These are phyloP conservation scores for Chlorella variabilis DNA, from an alignment of 163 green algal genomes.

Conservation along the genomic window DNA sequence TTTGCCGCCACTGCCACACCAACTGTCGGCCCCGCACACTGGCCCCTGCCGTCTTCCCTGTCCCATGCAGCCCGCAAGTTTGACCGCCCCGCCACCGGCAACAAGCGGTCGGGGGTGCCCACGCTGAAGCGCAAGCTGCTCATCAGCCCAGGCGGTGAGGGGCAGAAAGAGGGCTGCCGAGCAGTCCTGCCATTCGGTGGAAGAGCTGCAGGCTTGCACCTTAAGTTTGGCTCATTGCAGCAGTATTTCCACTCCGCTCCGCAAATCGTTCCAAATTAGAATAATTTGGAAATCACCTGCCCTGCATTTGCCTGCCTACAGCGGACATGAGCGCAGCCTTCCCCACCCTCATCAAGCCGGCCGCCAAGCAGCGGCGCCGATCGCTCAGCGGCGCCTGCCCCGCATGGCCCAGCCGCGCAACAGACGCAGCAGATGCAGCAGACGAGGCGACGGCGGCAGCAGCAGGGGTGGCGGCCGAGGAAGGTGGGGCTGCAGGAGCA, in stretches of 20 bases:
- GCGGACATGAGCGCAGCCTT: constrained; percentile 32
- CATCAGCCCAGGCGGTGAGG: constrained; percentile 26
- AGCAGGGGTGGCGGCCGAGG: not conserved
- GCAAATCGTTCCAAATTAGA: too few species aligned
- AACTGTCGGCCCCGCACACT: not conserved
- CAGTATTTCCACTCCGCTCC: too few species aligned
- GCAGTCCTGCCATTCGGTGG: too few species aligned
- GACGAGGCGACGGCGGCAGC: not conserved
- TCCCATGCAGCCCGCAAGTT: constrained; percentile 25
- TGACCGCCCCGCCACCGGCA: constrained; percentile 6
- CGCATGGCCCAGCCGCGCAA: not conserved
- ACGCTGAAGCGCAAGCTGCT: constrained; percentile 33
- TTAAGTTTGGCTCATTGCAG: too few species aligned
- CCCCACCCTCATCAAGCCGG: constrained; percentile 10
- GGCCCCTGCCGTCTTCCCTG: not conserved
- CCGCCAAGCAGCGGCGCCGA: constrained; percentile 9
- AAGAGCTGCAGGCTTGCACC: too few species aligned
- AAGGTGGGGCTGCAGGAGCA: not conserved
- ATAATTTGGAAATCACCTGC: too few species aligned
- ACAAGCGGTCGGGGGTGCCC: not conserved
- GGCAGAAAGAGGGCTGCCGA: too few species aligned
- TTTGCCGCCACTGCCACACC: not conserved
- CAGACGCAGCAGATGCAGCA: not conserved
- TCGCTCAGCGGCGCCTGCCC: not conserved
- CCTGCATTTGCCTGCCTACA: not conserved